Evolutionary conservation across 2,329 filamentous ascomycete genomes (phyloP).

Genomic region (Fusarium nygamai): DNA sequence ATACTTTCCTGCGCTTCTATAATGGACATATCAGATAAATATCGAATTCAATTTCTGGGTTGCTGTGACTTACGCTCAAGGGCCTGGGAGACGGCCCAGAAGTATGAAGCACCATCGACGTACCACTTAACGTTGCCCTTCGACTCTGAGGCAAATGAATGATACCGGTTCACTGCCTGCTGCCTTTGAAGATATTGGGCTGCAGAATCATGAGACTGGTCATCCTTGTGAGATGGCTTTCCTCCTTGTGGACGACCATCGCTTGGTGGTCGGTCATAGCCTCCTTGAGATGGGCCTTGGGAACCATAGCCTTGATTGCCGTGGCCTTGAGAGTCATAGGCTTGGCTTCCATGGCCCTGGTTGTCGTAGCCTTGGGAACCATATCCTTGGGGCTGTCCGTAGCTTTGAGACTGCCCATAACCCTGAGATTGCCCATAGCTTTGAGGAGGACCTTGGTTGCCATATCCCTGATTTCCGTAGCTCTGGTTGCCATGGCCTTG

Average conservation of each 20-base stretch:
- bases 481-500: neutral
- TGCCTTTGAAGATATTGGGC: constrained; percentile 50
- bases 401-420: neutral
- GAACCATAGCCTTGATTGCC: neutral
- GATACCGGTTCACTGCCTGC: constrained; percentile 63
- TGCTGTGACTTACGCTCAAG: constrained; percentile 65
- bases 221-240: neutral
- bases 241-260: neutral
- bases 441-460: neutral
- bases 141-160: constrained; percentile 78
- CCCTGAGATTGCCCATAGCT: constrained; percentile 39
- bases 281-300: constrained; percentile 4
- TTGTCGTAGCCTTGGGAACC: neutral
- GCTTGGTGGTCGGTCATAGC: neutral
- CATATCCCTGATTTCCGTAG: neutral
- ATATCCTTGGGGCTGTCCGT: neutral
- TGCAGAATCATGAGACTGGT: constrained; percentile 4
- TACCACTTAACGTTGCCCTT: constrained; percentile 86
- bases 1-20: constrained; percentile 77
- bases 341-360: constrained; percentile 26
- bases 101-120: constrained; percentile 85
- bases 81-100: constrained; percentile 84
- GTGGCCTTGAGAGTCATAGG: constrained; percentile 28
- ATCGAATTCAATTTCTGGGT: neutral
- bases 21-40: constrained; percentile 9